Base-by-base conservation (phyloP, 257 asterid species). In the Voacanga thouarsii region DNA sequence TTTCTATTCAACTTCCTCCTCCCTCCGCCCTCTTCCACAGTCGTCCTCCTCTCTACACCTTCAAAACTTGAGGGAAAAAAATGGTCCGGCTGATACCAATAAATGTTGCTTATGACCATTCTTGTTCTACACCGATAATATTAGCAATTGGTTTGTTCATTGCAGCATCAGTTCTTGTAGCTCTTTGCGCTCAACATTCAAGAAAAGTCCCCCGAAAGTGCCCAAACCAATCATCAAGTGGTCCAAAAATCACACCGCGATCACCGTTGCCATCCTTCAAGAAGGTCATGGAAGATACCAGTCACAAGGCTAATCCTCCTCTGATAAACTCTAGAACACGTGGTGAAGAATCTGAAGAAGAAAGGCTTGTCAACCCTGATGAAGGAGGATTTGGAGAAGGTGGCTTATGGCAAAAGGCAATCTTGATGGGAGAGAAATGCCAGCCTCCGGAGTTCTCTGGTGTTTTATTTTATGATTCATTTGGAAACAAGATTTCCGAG, bases 381-480 rank as follows among this genome's bases (percentile, higher is more conserved):
- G 71, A 71, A 45, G 16, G 79, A 45, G 16, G 79, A 28, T 24
- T 67, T 56, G 88, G 82, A 57, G 94, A 86, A 68, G 77, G 74
- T 6, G 97, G 97, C 6, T 41, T 94, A 77, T 94, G 97, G 98
- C 96, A 90, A 73, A 94, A 94, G 84, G 89, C 90, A 19, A 94
- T 92, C 21, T 67, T 92, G 89, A 89, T 92, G 94, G 97, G 97
- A 6, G 98, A 90, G 85, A 89, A 78, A 78, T 92, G 97, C 74
- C 91, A 91, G 76, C 97, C 98, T 49, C 98, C 91, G 23, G 90
- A 92, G 64, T 94, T 94, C 82, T 86, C 96, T 0, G 97, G 97
- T 56, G 96, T 88, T 0, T 82, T 91, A 45, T 91, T 86, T 45
- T 93, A 93, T 80, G 97, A 94, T 77, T 82, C 84, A 49, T 64